Evolutionary conservation across 371 early-diverging fungal genomes (phyloP), one percentile per base, ranked within the genome.

Genomic region (Lichtheimia ramosa): DNA sequence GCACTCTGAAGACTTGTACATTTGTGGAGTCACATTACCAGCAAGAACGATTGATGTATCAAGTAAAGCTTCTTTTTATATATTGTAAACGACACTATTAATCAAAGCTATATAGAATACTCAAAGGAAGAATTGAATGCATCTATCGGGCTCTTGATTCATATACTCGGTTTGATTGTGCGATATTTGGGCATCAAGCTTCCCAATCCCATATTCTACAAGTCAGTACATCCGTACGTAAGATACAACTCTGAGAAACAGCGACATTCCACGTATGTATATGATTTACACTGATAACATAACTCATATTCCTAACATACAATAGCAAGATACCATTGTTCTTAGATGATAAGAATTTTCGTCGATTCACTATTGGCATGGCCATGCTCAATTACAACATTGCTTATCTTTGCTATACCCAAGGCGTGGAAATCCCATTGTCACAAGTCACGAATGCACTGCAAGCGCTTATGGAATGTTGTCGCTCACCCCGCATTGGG

Each of bases 361-460:
- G 82, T 27, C 61, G 67, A 18, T 92, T 90, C 69, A 71, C 84
- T 0, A 73, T 83, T 0, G 96, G 93, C 1, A 75, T 96, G 65
- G 79, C 88, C 5, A 91, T 94, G 89, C 74, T 96, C 24, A 89
- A 90, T 63, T 96, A 90, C 65, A 82, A 95, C 59, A 81, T 96
- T 55, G 90, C 89, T 0, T 95, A 89, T 64, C 70, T 96, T 15
- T 94, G 95, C 64, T 81, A 87, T 66, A 83, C 91, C 3, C 94
- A 92, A 68, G 92, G 92, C 34, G 83, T 94, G 6, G 69, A 80
- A 0, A 83, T 94, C 41, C 83, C 88, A 2, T 60, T 85, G 5
- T 70, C 79, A 46, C 76, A 82, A 43, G 76, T 77, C 24, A 66
- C 88, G 16, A 87, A 93, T 59, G 87, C 87, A 3, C 77, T 95